phyloP scores from a whole-genome alignment of 2,329 filamentous ascomycete genomes.

The Ascochyta viciae-villosae region DNA sequence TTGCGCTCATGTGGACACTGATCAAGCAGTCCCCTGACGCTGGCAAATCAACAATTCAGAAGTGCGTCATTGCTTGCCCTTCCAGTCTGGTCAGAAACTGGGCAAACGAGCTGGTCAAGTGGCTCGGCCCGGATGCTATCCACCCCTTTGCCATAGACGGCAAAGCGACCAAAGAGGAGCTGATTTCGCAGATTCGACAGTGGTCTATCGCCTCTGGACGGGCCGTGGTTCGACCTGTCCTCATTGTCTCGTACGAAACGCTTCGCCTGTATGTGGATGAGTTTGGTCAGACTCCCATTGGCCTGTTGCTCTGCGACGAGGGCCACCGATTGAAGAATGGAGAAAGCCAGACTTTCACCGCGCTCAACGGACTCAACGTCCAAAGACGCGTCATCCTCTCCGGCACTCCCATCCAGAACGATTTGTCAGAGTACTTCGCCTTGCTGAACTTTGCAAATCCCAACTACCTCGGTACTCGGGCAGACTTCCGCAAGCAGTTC shows the following conservation, averaged over 20 bases:
- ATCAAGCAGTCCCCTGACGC: conserved; percentile 94
- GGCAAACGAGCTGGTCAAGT: conserved; percentile 96
- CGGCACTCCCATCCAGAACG: conserved; percentile 97
- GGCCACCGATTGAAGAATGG: conserved; percentile 96
- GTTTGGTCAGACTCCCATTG: conserved; percentile 87
- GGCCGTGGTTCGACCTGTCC: conserved; percentile 85
- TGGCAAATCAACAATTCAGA: conserved; percentile 92
- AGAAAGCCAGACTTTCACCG: conserved; percentile 93
- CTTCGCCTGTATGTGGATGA: conserved; percentile 89
- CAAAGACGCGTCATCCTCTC: conserved; percentile 91
- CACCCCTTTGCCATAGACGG: conserved; percentile 96
- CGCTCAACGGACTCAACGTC: conserved; percentile 89
- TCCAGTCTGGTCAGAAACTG: conserved; percentile 97
- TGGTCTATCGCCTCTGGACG: conserved; percentile 95
- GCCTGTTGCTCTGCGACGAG: conserved; percentile 92
- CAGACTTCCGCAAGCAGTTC: conserved; percentile 92
- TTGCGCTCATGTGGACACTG: conserved; percentile 94
- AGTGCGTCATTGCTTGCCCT: conserved; percentile 95
- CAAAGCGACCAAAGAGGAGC: conserved; percentile 92
- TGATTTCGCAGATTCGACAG: conserved; percentile 87
- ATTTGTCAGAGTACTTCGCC: conserved; percentile 96
- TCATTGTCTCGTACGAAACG: conserved; percentile 98
- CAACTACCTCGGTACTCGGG: conserved; percentile 83
- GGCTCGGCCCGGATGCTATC: conserved; percentile 90
- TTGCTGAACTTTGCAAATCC: conserved; percentile 97